Evolutionary conservation across 306 rosid species (phyloP).

Genomic region (Geum urbanum): DNA sequence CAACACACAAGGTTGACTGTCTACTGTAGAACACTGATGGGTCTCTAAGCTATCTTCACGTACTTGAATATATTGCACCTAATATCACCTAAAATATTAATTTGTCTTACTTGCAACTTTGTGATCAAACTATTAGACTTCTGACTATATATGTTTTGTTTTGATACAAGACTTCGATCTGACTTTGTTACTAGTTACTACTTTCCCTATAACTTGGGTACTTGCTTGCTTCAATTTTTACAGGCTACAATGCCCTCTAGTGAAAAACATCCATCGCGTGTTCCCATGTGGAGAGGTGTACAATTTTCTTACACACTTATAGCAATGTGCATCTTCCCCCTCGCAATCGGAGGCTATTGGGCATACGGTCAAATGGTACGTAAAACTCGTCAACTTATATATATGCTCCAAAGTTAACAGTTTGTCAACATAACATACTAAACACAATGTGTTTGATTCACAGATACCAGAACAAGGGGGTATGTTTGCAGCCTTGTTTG

Average conservation of each 20-base stretch:
- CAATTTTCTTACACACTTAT: slow-evolving; percentile 30
- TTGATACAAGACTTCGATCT: too few relatives aligned
- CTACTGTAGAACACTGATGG: background rate
- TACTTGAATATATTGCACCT: too few relatives aligned
- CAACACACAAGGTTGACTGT: background rate
- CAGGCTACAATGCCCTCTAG: slow-evolving; percentile 56
- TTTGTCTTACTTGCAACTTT: background rate
- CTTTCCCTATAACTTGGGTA: background rate
- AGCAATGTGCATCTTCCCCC: slow-evolving; percentile 42
- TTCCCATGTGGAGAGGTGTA: slow-evolving; percentile 55
- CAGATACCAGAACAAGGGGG: slow-evolving; percentile 47
- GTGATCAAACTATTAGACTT: background rate
- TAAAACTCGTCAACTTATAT: background rate
- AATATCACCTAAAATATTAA: background rate
- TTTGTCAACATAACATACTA: background rate
- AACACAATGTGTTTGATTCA: background rate
- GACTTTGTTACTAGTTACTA: background rate
- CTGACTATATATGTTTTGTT: too few relatives aligned
- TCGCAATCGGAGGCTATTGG: slow-evolving; percentile 51
- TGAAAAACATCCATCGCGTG: slow-evolving; percentile 45
- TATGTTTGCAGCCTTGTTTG: slow-evolving; percentile 37
- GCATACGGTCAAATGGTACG: slow-evolving; percentile 34
- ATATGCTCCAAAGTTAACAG: background rate
- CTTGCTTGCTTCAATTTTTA: background rate
- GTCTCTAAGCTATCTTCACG: background rate